phyloP scores from a whole-genome alignment of 257 asterid species.

The Leonotis leonurus region DNA sequence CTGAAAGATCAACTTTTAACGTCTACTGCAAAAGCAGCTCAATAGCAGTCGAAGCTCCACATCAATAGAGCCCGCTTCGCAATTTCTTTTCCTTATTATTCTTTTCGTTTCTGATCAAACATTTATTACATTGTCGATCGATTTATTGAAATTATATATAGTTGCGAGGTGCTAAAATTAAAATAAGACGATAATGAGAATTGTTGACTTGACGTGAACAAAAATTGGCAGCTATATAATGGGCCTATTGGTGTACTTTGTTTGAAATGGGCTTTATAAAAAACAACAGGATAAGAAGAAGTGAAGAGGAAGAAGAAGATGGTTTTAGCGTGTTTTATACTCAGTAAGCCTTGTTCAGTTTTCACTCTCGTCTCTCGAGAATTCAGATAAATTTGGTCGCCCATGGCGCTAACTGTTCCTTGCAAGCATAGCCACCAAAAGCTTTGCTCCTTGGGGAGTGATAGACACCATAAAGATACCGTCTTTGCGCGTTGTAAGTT shows the following conservation, averaged over 20 bases:
- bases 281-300: constrained; percentile 27
- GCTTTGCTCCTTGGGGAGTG: constrained; percentile 32
- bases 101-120: too few relatives aligned
- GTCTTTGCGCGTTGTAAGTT: constrained; percentile 10
- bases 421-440: constrained; percentile 42
- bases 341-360: constrained; percentile 21
- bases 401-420: constrained; percentile 55
- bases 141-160: too few relatives aligned
- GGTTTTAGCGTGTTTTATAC: not conserved
- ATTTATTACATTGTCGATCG: too few relatives aligned
- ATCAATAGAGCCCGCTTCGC: too few relatives aligned
- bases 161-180: too few relatives aligned
- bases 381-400: not conserved
- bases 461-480: constrained; percentile 14
- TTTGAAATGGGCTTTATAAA: constrained; percentile 6
- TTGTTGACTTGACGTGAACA: not conserved
- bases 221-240: not conserved
- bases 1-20: too few relatives aligned
- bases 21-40: too few relatives aligned
- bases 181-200: not conserved
- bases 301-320: not conserved
- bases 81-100: too few relatives aligned
- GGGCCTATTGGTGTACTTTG: not conserved
- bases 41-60: too few relatives aligned
- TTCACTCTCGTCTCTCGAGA: not conserved